Conservation (phyloP, 169 alveolate genomes). For the Ichthyophthirius multifiliis region DNA sequence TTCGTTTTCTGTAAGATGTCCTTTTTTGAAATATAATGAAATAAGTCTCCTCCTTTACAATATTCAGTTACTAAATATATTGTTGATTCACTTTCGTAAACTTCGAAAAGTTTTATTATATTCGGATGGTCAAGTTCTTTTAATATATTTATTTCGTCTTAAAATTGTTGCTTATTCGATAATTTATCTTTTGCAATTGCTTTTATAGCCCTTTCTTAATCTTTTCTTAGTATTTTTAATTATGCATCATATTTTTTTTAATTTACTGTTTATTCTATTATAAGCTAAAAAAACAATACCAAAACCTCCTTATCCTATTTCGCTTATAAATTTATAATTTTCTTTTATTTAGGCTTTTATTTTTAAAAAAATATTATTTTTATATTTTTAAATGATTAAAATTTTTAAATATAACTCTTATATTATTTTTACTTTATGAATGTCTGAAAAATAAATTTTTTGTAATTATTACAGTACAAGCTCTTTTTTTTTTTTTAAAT, state of each 20-base stretch:
- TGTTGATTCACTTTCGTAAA: constrained; percentile 70
- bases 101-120: constrained; percentile 65
- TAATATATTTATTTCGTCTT: constrained; percentile 52
- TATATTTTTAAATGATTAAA: too few relatives aligned
- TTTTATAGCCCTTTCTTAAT: constrained; percentile 60
- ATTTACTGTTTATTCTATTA: constrained; percentile 43
- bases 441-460: too few relatives aligned
- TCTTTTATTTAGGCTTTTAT: constrained; percentile 48
- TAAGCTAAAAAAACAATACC: constrained; percentile 72
- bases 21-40: constrained; percentile 53
- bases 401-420: too few relatives aligned
- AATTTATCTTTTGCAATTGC: constrained; percentile 60
- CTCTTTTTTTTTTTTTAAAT: too few relatives aligned
- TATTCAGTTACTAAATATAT: constrained; percentile 65
- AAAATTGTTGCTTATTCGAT: constrained; percentile 47
- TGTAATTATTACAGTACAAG: too few relatives aligned
- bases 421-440: too few relatives aligned
- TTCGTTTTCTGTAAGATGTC: constrained; percentile 53
- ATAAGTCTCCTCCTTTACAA: constrained; percentile 70
- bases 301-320: constrained; percentile 74
- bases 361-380: neutral
- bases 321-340: constrained; percentile 57
- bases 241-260: neutral
- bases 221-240: neutral
- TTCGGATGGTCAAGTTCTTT: constrained; percentile 71